Evolutionary conservation across 352 stramenopile genomes (phyloP).

Genomic region (Salisapilia sapeloensis): DNA sequence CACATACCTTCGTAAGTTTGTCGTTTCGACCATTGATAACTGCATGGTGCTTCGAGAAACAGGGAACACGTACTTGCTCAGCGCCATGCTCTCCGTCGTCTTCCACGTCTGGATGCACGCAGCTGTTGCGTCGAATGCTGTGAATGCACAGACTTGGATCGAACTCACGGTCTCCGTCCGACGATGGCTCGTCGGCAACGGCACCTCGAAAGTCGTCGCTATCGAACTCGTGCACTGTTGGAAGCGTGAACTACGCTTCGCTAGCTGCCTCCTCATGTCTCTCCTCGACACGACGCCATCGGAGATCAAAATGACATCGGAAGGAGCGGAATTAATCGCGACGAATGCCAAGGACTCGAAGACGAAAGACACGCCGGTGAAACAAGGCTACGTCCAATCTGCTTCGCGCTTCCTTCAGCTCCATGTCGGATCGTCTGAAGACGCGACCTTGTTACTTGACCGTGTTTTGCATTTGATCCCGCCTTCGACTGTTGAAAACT

Average conservation of each 20-base stretch:
- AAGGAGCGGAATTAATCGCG: conserved; percentile 35
- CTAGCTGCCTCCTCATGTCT: conserved; percentile 70
- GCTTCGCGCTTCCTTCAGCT: conserved; percentile 56
- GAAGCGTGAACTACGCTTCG: conserved; percentile 66
- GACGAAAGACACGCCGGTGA: conserved; percentile 17
- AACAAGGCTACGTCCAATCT: conserved; percentile 52
- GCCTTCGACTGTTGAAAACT: conserved; percentile 35
- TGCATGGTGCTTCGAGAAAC: conserved; percentile 49
- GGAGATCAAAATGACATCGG: conserved; percentile 38
- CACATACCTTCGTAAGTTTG: conserved; percentile 76
- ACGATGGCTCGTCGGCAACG: conserved; percentile 54
- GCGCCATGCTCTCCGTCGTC: conserved; percentile 65
- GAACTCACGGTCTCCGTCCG: conserved; percentile 65
- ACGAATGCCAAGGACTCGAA: conserved; percentile 9
- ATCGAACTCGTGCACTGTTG: conserved; percentile 66
- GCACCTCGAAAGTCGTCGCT: conserved; percentile 33
- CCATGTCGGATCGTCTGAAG: conserved; percentile 23
- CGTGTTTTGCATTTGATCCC: conserved; percentile 68
- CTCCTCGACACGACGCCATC: conserved; percentile 62
- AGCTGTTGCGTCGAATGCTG: conserved; percentile 28
- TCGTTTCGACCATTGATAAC: conserved; percentile 73
- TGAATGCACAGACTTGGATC: conserved; percentile 53
- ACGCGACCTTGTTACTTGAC: conserved; percentile 65
- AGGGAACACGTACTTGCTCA: conserved; percentile 35
- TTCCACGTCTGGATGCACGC: conserved; percentile 80